Conservation (phyloP, 176 grass and related monocot species). For the Oryza meyeriana region DNA sequence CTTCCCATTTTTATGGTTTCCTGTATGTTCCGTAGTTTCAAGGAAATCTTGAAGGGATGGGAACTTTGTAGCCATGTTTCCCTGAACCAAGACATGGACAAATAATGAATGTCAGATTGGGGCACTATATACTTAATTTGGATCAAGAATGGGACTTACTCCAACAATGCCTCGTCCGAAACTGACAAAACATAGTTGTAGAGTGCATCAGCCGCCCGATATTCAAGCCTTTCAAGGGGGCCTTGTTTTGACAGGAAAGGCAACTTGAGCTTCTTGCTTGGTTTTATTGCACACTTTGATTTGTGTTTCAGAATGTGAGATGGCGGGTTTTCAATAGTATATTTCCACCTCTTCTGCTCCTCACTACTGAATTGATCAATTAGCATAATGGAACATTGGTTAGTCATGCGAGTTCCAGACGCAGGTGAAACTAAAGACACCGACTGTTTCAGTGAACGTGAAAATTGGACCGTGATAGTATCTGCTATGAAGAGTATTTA, state of each 20-base stretch:
- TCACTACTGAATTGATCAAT: neutral
- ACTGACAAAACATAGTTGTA: neutral
- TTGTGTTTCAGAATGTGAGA: neutral
- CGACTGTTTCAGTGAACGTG: too few relatives aligned
- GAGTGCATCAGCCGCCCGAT: neutral
- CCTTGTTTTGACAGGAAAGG: neutral
- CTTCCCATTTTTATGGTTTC: neutral
- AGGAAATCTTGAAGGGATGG: too few relatives aligned
- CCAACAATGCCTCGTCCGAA: neutral
- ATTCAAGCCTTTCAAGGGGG: neutral
- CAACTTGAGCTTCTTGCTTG: neutral
- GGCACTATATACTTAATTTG: too few relatives aligned
- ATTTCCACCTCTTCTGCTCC: neutral
- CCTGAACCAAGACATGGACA: too few relatives aligned
- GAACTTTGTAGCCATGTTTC: too few relatives aligned
- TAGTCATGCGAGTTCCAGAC: neutral
- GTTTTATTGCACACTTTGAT: neutral
- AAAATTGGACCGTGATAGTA: too few relatives aligned
- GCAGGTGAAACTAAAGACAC: neutral
- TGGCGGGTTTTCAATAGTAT: neutral
- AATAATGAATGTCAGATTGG: too few relatives aligned
- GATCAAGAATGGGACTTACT: too few relatives aligned
- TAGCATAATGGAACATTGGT: neutral
- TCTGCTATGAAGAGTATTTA: too few relatives aligned
- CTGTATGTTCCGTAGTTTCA: too few relatives aligned